Evolutionary conservation across 495 filamentous ascomycete species (phyloP).

Genomic region (Trichoderma reesei): DNA sequence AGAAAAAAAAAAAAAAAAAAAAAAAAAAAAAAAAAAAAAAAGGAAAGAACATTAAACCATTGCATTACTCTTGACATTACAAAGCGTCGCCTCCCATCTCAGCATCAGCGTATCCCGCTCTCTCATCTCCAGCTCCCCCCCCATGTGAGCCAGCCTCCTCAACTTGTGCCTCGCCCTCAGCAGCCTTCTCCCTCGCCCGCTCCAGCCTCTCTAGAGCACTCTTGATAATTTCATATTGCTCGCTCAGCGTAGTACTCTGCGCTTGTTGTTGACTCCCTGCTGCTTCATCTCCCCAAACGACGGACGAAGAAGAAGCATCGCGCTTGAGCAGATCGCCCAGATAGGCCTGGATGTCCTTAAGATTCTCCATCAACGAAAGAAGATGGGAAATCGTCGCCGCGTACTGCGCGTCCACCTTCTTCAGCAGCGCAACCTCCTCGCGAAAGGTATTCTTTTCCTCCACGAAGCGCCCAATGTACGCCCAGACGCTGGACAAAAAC

Average conservation of each 20-base stretch:
- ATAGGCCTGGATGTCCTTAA: slow-evolving; percentile 55
- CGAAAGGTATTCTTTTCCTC: slow-evolving; percentile 44
- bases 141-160: slow-evolving; percentile 21
- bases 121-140: background rate
- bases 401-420: slow-evolving; percentile 49
- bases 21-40: too few species aligned
- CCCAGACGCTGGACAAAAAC: slow-evolving; percentile 57
- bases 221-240: slow-evolving; percentile 62
- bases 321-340: slow-evolving; percentile 59
- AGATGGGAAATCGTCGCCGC: slow-evolving; percentile 50
- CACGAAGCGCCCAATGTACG: slow-evolving; percentile 55
- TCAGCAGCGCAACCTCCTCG: slow-evolving; percentile 46
- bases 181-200: slow-evolving; percentile 40
- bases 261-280: slow-evolving; percentile 18
- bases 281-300: slow-evolving; percentile 25
- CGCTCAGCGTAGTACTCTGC: slow-evolving; percentile 53
- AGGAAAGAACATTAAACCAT: too few species aligned
- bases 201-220: slow-evolving; percentile 57
- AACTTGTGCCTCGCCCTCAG: slow-evolving; percentile 47
- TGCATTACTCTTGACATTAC: too few species aligned
- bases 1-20: too few species aligned
- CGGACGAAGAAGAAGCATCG: slow-evolving; percentile 49
- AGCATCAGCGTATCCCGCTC: background rate
- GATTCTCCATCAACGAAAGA: slow-evolving; percentile 47
- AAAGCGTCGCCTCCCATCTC: background rate